Percentiles rank a stretch among this genome's conserved stretches.
Evolutionary conservation across 805 yeast genomes (phyloP).

Genomic region (Sugiyamaella mastotermitis): DNA sequence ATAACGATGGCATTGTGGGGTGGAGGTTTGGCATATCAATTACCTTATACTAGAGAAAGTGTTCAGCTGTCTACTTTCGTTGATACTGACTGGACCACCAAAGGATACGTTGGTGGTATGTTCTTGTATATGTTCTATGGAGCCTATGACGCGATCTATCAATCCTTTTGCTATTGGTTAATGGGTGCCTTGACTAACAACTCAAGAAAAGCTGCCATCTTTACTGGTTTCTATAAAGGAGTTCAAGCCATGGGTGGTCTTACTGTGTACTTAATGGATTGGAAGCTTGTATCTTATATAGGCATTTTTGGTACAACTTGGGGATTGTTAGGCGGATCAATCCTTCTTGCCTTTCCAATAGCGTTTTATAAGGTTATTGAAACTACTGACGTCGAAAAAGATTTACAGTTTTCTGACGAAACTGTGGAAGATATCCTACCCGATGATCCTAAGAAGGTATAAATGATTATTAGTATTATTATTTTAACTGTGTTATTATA

Average conservation of each 20-base stretch:
- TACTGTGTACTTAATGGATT: slow-evolving; percentile 51
- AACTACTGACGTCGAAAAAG: slow-evolving; percentile 8
- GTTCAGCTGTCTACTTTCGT: slow-evolving; percentile 2
- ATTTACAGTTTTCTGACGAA: slow-evolving; percentile 9
- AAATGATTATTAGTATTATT: too few species aligned
- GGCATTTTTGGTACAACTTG: slow-evolving; percentile 11
- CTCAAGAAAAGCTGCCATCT: slow-evolving; percentile 47
- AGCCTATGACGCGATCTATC: slow-evolving; percentile 51
- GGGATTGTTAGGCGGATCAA: slow-evolving; percentile 11
- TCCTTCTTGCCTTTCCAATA: slow-evolving; percentile 11
- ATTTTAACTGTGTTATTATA: too few species aligned
- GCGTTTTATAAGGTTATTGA: slow-evolving; percentile 9
- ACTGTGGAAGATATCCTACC: slow-evolving; percentile 10
- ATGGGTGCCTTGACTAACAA: slow-evolving; percentile 54
- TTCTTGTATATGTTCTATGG: slow-evolving; percentile 59
- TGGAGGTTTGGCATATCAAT: slow-evolving; percentile 23
- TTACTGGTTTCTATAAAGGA: slow-evolving; percentile 57
- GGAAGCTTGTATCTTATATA: slow-evolving; percentile 8
- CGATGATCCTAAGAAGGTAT: too few species aligned
- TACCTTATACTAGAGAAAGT: slow-evolving; percentile 25
- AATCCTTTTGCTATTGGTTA: slow-evolving; percentile 49
- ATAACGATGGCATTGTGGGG: slow-evolving; percentile 40
- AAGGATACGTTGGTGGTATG: slow-evolving; percentile 49
- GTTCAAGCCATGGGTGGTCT: slow-evolving; percentile 59
- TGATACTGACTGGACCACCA: slow-evolving; percentile 42